A percentile compares a stretch with the other conserved stretches of the same genome.
phyloP scores from a whole-genome alignment of 2,329 filamentous ascomycete genomes.

The Rhynchosporium agropyri region DNA sequence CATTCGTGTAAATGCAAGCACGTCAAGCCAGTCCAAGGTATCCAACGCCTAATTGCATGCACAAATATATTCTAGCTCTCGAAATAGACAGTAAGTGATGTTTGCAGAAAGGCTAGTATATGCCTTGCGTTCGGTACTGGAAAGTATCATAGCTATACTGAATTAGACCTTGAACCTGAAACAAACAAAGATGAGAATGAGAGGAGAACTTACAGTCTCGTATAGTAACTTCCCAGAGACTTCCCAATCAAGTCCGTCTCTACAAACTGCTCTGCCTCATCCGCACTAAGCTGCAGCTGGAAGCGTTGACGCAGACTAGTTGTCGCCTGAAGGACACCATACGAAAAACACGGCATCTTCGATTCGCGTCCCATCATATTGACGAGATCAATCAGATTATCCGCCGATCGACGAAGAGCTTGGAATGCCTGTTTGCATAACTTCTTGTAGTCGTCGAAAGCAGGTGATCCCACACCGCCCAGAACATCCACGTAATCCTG shows the following conservation, averaged over 20 bases:
- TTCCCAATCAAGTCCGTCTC: conserved; percentile 79
- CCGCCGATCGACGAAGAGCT: conserved; percentile 75
- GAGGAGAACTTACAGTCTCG: conserved; percentile 65
- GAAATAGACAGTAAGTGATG: conserved; percentile 2
- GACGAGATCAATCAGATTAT: conserved; percentile 79
- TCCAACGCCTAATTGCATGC: conserved; percentile 34
- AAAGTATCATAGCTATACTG: conserved; percentile 75
- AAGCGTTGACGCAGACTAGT: conserved; percentile 72
- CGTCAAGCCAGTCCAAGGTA: conserved; percentile 19
- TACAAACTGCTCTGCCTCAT: conserved; percentile 80
- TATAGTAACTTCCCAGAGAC: conserved; percentile 85
- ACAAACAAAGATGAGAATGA: neutral
- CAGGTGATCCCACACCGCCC: conserved; percentile 69
- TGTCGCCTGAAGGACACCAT: conserved; percentile 72
- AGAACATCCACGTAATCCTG: conserved; percentile 85
- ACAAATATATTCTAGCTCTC: conserved; percentile 9
- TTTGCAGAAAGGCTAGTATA: conserved; percentile 59
- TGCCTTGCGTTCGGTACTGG: conserved; percentile 85
- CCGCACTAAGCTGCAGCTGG: conserved; percentile 79
- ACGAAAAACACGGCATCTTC: conserved; percentile 82
- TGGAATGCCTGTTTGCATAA: conserved; percentile 85
- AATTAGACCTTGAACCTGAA: neutral
- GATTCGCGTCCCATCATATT: conserved; percentile 83
- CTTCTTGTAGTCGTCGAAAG: conserved; percentile 75
- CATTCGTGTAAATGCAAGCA: conserved; percentile 20